phyloP scores from a whole-genome alignment of 495 filamentous ascomycete species.

The Xylaria sp. region DNA sequence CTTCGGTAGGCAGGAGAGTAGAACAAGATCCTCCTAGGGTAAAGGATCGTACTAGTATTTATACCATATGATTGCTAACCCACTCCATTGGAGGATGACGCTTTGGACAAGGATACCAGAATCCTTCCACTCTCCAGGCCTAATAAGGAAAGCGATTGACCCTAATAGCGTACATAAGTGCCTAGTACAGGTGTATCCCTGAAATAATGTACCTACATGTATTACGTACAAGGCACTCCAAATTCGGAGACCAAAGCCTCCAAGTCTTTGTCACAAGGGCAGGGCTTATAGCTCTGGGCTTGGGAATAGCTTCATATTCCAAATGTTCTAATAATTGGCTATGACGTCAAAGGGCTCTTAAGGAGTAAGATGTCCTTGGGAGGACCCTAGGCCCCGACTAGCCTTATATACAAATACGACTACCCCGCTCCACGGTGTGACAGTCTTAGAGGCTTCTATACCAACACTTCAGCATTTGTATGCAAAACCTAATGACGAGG shows the following conservation, averaged over 20 bases:
- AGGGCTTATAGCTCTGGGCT: too few species aligned
- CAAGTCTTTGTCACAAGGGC: too few species aligned
- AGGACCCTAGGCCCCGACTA: too few species aligned
- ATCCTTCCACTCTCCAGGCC: constrained; percentile 14
- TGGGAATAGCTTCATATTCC: too few species aligned
- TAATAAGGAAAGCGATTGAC: constrained; percentile 17
- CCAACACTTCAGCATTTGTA: too few species aligned
- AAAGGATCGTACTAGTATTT: constrained; percentile 8
- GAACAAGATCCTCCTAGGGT: constrained; percentile 4
- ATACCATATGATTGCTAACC: constrained; percentile 5
- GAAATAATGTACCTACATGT: constrained; percentile 6
- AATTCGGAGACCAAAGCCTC: neutral
- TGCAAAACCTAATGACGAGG: too few species aligned
- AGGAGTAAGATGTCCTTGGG: too few species aligned
- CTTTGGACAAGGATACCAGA: constrained; percentile 16
- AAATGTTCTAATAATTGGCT: too few species aligned
- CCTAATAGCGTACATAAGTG: constrained; percentile 4
- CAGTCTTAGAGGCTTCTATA: too few species aligned
- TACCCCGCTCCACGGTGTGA: too few species aligned
- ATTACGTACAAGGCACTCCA: constrained; percentile 3
- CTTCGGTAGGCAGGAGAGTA: neutral
- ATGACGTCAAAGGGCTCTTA: too few species aligned
- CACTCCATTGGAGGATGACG: constrained; percentile 15
- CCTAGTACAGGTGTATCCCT: constrained; percentile 7
- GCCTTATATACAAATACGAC: too few species aligned